These are phyloP conservation scores for Schoenoplectus triqueter DNA, from an alignment of 202 grass and related monocot species.

Conservation along the genomic window DNA sequence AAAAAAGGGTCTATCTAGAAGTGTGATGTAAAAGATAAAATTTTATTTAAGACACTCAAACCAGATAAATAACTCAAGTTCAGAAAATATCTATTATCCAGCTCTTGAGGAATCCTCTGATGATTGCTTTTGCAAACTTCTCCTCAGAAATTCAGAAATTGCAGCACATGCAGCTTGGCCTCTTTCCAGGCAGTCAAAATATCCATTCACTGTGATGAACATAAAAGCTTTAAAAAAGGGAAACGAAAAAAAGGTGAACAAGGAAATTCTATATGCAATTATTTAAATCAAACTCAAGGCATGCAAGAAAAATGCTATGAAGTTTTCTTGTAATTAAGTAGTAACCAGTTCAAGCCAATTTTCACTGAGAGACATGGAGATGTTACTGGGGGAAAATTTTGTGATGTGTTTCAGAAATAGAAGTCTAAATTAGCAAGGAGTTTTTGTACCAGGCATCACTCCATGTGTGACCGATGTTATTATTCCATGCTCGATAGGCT, in stretches of 20 bases:
- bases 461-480: constrained; percentile 71
- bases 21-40: constrained; percentile 28
- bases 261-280: not conserved
- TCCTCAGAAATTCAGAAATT: constrained; percentile 81
- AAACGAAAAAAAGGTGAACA: not conserved
- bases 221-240: not conserved
- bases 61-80: constrained; percentile 6
- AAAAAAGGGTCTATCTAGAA: not conserved
- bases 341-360: not conserved
- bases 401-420: not conserved
- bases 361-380: not conserved
- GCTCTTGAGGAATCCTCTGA: constrained; percentile 42
- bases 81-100: constrained; percentile 38
- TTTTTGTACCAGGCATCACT: constrained; percentile 67
- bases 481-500: constrained; percentile 53
- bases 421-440: not conserved
- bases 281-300: not conserved
- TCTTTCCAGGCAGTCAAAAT: constrained; percentile 75
- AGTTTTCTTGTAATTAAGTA: not conserved
- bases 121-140: constrained; percentile 53
- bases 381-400: not conserved
- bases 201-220: constrained; percentile 51
- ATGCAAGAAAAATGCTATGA: not conserved
- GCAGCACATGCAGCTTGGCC: constrained; percentile 60
- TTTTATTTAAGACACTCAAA: constrained; percentile 1